Evolutionary conservation across 2,329 filamentous ascomycete genomes (phyloP).

Genomic region (Pleoardoris graminearum): DNA sequence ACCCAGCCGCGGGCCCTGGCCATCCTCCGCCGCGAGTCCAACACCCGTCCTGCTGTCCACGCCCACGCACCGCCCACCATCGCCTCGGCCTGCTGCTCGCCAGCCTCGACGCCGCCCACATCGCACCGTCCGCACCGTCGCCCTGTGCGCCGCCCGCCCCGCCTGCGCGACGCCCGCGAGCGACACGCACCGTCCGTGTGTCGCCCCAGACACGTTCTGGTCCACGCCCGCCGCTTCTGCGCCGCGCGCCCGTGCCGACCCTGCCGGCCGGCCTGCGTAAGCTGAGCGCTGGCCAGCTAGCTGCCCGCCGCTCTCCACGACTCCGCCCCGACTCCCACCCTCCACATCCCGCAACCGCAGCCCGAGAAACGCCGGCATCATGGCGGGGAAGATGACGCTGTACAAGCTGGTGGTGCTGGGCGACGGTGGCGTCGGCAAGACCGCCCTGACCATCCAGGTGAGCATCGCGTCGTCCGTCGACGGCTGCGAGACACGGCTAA

Average conservation of each 20-base stretch:
- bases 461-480: conserved; percentile 58
- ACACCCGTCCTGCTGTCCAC: too few relatives aligned
- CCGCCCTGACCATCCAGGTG: conserved; percentile 87
- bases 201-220: conserved; percentile 31
- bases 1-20: not conserved
- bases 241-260: not conserved
- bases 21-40: not conserved
- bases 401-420: conserved; percentile 96
- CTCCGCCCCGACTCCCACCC: conserved; percentile 1
- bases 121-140: not conserved
- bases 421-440: conserved; percentile 93
- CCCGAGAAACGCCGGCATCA: conserved; percentile 47
- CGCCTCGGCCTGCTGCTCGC: not conserved
- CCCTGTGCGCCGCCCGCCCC: conserved; percentile 13
- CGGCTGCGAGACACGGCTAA: conserved; percentile 42
- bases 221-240: not conserved
- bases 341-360: not conserved
- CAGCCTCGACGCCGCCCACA: not conserved
- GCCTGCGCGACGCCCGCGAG: conserved; percentile 17
- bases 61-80: not conserved
- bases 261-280: conserved; percentile 9
- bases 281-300: conserved; percentile 4
- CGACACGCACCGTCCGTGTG: too few relatives aligned
- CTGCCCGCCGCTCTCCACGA: conserved; percentile 5
- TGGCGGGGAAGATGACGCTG: conserved; percentile 92